These are phyloP conservation scores for Yamagishiella unicocca DNA, from an alignment of 139 green algal genomes.

Conservation along the genomic window DNA sequence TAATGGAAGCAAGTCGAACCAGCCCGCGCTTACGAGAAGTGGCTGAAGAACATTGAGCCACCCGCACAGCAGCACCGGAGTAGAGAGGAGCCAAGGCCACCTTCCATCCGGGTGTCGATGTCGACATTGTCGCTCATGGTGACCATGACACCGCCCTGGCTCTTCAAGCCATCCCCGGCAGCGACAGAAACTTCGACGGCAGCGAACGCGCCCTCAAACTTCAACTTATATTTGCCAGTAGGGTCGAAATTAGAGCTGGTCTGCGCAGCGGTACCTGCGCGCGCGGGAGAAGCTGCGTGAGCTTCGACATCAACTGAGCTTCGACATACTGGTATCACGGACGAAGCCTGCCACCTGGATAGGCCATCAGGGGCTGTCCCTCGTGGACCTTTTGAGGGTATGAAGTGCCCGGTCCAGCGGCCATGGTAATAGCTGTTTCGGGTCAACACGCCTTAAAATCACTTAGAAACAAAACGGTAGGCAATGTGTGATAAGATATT, in stretches of 20 bases:
- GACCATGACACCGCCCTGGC: constrained; percentile 56
- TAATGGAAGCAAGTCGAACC: neutral
- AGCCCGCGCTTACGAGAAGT: constrained; percentile 35
- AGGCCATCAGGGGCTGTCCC: no score
- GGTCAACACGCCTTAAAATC: no score
- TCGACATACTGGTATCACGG: no score
- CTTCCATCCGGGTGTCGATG: constrained; percentile 50
- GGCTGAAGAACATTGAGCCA: constrained; percentile 53
- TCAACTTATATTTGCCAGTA: constrained; percentile 45
- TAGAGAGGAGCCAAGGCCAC: constrained; percentile 26
- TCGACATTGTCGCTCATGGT: constrained; percentile 55
- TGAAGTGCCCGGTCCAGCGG: no score
- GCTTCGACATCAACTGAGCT: no score
- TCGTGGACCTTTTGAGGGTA: no score
- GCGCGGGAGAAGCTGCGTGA: no score
- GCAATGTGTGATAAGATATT: no score
- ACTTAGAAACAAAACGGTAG: no score
- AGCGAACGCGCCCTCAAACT: constrained; percentile 40
- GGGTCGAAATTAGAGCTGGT: constrained; percentile 22
- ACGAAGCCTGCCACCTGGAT: no score
- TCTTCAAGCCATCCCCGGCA: constrained; percentile 48
- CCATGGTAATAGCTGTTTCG: no score
- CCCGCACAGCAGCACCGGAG: constrained; percentile 62
- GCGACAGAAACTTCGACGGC: constrained; percentile 40
- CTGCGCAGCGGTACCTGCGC: constrained; percentile 12